Evolutionary conservation across 257 asterid genomes (phyloP).

Genomic region (Nicotiana attenuata): DNA sequence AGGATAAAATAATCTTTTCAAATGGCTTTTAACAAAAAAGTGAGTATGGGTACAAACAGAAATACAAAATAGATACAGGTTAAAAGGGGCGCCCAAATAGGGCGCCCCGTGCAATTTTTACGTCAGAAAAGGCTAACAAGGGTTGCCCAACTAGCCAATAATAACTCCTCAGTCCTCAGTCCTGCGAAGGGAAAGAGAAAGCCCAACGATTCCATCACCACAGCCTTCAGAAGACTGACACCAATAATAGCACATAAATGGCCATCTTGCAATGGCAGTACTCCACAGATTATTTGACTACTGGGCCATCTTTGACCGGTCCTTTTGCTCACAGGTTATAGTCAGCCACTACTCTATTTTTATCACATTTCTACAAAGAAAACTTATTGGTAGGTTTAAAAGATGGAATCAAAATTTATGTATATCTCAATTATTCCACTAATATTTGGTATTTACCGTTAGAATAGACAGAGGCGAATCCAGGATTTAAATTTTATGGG

Average conservation of each 20-base stretch:
- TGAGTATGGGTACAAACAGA: no score
- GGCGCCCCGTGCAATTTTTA: no score
- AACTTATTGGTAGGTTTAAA: neutral
- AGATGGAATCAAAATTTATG: no score
- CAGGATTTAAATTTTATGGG: no score
- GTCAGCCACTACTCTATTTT: neutral
- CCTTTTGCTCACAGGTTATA: conserved; percentile 18
- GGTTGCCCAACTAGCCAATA: conserved; percentile 16
- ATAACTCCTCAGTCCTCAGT: conserved; percentile 10
- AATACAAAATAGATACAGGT: no score
- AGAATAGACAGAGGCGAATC: no score
- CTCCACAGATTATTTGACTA: conserved; percentile 33
- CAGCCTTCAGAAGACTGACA: conserved; percentile 36
- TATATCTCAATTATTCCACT: no score
- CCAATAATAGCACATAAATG: conserved; percentile 54
- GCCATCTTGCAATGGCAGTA: conserved; percentile 37
- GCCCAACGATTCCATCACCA: conserved; percentile 22
- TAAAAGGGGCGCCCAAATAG: no score
- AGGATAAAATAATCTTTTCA: no score
- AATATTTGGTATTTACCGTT: no score
- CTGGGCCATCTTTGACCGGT: conserved; percentile 45
- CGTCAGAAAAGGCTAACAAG: conserved; percentile 18
- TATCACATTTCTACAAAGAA: neutral
- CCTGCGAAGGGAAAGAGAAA: conserved; percentile 5
- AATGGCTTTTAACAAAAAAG: no score